Evolutionary conservation across 805 yeast genomes (phyloP).

Genomic region (Lachancea quebecensis): DNA sequence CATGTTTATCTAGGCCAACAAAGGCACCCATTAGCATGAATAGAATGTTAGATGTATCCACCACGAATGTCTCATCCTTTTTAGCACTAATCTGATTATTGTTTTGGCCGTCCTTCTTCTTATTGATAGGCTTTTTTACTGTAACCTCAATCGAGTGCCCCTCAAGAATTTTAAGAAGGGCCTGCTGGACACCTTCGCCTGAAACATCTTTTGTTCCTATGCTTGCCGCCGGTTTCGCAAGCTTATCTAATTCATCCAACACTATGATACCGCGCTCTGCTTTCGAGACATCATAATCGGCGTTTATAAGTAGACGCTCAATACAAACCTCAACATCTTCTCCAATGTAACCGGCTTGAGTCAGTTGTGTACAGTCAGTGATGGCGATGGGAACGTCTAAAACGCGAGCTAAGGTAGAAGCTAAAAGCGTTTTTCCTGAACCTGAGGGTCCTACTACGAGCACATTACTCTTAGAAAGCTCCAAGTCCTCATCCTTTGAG

Average conservation of each 20-base stretch:
- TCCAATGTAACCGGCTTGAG: constrained; percentile 62
- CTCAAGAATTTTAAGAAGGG: constrained; percentile 48
- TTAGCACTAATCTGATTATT: constrained; percentile 30
- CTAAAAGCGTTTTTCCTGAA: constrained; percentile 53
- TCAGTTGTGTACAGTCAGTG: constrained; percentile 54
- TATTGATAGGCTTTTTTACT: constrained; percentile 38
- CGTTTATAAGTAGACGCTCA: constrained; percentile 42
- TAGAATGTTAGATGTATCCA: constrained; percentile 50
- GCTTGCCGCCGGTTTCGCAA: constrained; percentile 42
- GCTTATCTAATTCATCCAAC: constrained; percentile 52
- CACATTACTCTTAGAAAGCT: constrained; percentile 49
- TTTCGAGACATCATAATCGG: constrained; percentile 45
- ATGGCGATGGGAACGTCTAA: constrained; percentile 52
- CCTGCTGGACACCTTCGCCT: constrained; percentile 63
- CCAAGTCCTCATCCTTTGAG: constrained; percentile 35
- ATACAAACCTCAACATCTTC: constrained; percentile 56
- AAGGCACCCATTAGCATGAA: constrained; percentile 59
- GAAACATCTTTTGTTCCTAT: constrained; percentile 51
- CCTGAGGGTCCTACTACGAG: constrained; percentile 56
- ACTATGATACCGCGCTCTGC: constrained; percentile 55
- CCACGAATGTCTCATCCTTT: constrained; percentile 38
- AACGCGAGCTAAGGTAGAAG: constrained; percentile 45
- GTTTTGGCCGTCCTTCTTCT: constrained; percentile 20
- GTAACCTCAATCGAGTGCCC: constrained; percentile 47
- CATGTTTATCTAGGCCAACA: constrained; percentile 47